phyloP scores from a whole-genome alignment of 306 rosid species.

The Urtica urens region DNA sequence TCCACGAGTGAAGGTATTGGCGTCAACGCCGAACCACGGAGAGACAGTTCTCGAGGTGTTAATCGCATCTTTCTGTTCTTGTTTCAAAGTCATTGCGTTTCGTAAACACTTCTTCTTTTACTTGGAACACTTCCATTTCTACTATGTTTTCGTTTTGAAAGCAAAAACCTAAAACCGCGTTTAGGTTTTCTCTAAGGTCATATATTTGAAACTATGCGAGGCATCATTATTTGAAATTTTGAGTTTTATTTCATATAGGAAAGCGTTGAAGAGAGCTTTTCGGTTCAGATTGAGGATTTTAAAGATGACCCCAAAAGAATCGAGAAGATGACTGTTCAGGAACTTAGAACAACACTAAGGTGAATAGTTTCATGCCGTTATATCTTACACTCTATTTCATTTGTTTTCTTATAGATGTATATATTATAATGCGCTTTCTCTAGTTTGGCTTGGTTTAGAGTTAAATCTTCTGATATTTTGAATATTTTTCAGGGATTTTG shows the following conservation, averaged over 20 bases:
- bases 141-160: neutral
- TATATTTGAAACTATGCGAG: neutral
- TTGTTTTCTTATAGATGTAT: neutral
- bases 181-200: neutral
- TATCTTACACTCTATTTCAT: neutral
- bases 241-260: constrained; percentile 33
- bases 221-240: neutral
- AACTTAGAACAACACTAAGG: constrained; percentile 64
- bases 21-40: constrained; percentile 21
- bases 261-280: constrained; percentile 23
- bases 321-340: constrained; percentile 64
- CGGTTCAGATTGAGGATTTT: constrained; percentile 44
- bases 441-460: constrained; percentile 3
- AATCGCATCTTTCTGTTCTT: neutral
- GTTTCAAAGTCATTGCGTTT: neutral
- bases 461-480: constrained; percentile 19
- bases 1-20: constrained; percentile 27
- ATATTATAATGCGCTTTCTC: neutral
- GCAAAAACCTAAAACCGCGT: neutral
- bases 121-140: constrained; percentile 1
- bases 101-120: neutral
- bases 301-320: constrained; percentile 46
- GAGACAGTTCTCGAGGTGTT: constrained; percentile 31
- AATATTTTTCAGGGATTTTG: constrained; percentile 50
- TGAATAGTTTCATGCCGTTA: constrained; percentile 14